Conservation (phyloP, 2,329 filamentous ascomycete genomes). For the Trichoderma koningii region DNA sequence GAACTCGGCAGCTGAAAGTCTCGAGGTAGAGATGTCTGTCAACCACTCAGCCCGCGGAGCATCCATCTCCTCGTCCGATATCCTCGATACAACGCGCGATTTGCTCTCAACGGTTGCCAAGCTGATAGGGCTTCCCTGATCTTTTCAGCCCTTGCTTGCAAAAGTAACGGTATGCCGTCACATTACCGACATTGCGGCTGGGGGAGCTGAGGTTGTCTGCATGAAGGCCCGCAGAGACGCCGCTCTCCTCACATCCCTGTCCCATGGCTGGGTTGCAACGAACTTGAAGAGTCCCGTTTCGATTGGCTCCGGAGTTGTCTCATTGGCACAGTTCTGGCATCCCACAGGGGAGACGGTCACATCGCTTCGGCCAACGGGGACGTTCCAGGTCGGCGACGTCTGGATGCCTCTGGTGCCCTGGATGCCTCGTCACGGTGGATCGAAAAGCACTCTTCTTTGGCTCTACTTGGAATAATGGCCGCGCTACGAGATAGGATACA, state of each 20-base stretch:
- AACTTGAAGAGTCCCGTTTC: neutral
- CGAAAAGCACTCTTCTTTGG: neutral
- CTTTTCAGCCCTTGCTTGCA: neutral
- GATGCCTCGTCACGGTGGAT: neutral
- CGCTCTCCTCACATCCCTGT: neutral
- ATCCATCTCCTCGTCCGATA: neutral
- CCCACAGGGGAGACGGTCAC: neutral
- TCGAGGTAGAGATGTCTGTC: neutral
- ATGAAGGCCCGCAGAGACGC: neutral
- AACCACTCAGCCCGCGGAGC: neutral
- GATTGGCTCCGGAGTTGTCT: neutral
- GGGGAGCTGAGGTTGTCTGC: neutral
- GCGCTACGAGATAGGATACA: neutral
- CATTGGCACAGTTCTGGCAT: neutral
- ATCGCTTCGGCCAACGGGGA: slow-evolving; percentile 1
- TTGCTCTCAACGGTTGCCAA: neutral
- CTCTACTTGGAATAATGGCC: neutral
- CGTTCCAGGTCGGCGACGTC: neutral
- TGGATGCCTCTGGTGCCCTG: neutral
- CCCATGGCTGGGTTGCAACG: neutral
- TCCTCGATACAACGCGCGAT: neutral
- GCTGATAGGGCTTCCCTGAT: neutral
- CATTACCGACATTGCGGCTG: neutral
- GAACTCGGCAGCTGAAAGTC: too few species aligned
- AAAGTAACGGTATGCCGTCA: too few species aligned